Evolutionary conservation across 768 basidiomycete species (phyloP).

Genomic region (Russula compacta): DNA sequence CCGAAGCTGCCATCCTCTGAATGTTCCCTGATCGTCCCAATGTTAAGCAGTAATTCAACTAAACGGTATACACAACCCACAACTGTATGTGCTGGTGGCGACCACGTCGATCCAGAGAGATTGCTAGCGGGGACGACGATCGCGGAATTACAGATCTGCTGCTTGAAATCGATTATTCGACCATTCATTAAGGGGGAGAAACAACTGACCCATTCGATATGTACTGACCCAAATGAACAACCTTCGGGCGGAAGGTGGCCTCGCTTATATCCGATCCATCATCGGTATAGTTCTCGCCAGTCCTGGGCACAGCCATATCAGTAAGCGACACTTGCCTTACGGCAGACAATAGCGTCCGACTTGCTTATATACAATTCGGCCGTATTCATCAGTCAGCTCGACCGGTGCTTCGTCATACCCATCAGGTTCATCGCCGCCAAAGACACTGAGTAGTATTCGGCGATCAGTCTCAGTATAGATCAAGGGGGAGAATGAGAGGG

Average conservation of each 20-base stretch:
- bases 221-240: slow-evolving; percentile 19
- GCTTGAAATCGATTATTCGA: not conserved
- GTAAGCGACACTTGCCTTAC: not conserved
- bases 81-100: slow-evolving; percentile 6
- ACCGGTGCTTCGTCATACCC: slow-evolving; percentile 18
- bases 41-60: not conserved
- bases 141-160: slow-evolving; percentile 2
- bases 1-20: slow-evolving; percentile 11
- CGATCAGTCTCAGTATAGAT: not conserved
- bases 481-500: not conserved
- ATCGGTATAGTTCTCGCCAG: slow-evolving; percentile 13
- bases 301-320: not conserved
- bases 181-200: not conserved
- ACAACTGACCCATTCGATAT: slow-evolving; percentile 5
- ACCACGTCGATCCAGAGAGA: slow-evolving; percentile 18
- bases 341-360: not conserved
- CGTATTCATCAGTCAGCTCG: slow-evolving; percentile 15
- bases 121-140: slow-evolving; percentile 8
- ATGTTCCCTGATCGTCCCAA: slow-evolving; percentile 2
- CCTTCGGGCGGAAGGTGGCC: slow-evolving; percentile 13
- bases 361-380: slow-evolving; percentile 16
- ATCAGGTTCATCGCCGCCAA: not conserved
- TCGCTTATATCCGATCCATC: slow-evolving; percentile 7
- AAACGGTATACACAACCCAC: not conserved
- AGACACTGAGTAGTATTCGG: slow-evolving; percentile 6